These are phyloP conservation scores for Penicillium janthinellum DNA, from an alignment of 2,329 filamentous ascomycete species.

Conservation along the genomic window DNA sequence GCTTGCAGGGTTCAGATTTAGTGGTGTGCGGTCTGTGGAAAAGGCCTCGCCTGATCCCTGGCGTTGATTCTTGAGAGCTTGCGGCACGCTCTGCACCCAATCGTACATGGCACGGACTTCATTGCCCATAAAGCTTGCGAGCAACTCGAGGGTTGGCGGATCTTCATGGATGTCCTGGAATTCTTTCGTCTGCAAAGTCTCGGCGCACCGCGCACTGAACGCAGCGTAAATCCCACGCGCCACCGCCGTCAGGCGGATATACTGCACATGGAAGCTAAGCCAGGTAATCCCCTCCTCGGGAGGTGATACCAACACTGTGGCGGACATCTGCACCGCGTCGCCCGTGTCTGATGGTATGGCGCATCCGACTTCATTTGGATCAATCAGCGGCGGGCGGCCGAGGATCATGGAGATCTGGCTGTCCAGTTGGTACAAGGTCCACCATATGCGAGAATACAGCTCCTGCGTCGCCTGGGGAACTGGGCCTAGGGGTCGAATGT, in stretches of 20 bases:
- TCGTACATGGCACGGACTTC: neutral
- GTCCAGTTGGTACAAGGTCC: constrained; percentile 54
- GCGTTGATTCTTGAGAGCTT: constrained; percentile 42
- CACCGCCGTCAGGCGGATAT: too few relatives aligned
- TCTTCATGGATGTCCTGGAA: too few relatives aligned
- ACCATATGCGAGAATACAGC: constrained; percentile 56
- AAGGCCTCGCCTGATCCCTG: constrained; percentile 36
- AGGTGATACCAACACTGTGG: too few relatives aligned
- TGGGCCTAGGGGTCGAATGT: constrained; percentile 20
- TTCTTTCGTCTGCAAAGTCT: too few relatives aligned
- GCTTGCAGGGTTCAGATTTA: constrained; percentile 40
- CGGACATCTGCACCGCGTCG: too few relatives aligned
- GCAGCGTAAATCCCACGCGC: too few relatives aligned
- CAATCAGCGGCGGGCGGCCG: constrained; percentile 17
- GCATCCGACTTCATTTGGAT: neutral
- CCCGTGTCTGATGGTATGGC: too few relatives aligned
- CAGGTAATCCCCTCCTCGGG: too few relatives aligned
- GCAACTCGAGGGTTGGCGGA: too few relatives aligned
- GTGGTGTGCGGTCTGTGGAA: constrained; percentile 41
- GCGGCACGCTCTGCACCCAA: constrained; percentile 42
- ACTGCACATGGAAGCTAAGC: too few relatives aligned
- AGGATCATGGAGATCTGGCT: constrained; percentile 38
- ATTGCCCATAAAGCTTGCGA: too few relatives aligned
- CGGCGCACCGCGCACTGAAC: too few relatives aligned
- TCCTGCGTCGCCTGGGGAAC: constrained; percentile 37